phyloP scores from a whole-genome alignment of 2,329 filamentous ascomycete species.

The Nigrograna mackinnonii region DNA sequence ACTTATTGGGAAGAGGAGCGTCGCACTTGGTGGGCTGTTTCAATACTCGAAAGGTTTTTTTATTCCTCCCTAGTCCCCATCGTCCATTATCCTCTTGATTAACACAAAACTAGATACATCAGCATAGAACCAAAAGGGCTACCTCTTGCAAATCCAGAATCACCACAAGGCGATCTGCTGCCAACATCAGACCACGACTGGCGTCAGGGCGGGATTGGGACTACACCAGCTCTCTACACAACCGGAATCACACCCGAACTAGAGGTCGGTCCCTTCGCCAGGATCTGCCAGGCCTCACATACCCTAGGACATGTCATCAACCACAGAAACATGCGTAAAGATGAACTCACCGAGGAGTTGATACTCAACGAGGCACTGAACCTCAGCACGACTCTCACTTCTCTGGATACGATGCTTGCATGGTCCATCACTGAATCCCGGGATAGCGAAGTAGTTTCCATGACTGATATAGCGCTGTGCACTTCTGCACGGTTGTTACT shows the following conservation, averaged over 20 bases:
- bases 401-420: slow-evolving; percentile 3
- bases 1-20: neutral
- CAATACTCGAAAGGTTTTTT: neutral
- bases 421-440: neutral
- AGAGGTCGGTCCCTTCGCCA: neutral
- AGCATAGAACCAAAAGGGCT: neutral
- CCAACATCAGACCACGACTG: neutral
- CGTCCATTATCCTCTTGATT: no score
- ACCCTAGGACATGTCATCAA: neutral
- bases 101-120: neutral
- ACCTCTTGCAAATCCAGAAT: neutral
- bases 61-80: neutral
- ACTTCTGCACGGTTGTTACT: slow-evolving; percentile 1
- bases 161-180: neutral
- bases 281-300: neutral
- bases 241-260: neutral
- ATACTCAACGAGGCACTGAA: slow-evolving; percentile 3
- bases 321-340: slow-evolving; percentile 26
- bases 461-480: slow-evolving; percentile 2
- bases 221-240: slow-evolving; percentile 2
- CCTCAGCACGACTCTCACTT: slow-evolving; percentile 2
- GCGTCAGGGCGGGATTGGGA: neutral
- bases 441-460: neutral
- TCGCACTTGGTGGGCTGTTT: neutral
- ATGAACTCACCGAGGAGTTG: neutral